A percentile compares a stretch with the other conserved stretches of the same genome.
phyloP scores from a whole-genome alignment of 768 basidiomycete genomes.

The Naganishia onofrii region DNA sequence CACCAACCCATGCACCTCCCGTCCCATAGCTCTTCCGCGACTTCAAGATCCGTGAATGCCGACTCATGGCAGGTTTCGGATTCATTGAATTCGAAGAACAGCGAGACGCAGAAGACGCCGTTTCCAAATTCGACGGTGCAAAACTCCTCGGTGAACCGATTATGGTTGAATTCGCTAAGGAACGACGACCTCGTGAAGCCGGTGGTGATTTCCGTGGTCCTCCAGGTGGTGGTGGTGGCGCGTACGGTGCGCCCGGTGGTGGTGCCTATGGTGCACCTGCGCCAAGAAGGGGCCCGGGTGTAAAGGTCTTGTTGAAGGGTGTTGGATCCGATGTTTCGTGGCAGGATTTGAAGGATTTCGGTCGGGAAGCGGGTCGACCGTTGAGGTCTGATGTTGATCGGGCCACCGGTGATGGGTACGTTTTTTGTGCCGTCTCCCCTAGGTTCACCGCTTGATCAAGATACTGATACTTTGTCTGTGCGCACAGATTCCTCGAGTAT shows the following conservation, averaged over 20 bases:
- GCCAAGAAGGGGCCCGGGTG: constrained; percentile 32
- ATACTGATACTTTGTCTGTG: constrained; percentile 7
- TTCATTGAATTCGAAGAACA: constrained; percentile 93
- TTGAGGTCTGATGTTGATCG: constrained; percentile 94
- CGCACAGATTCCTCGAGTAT: constrained; percentile 79
- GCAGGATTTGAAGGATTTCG: constrained; percentile 93
- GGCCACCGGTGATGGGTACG: constrained; percentile 83
- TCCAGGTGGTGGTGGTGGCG: constrained; percentile 51
- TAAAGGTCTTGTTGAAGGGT: constrained; percentile 68
- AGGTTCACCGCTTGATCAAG: neutral
- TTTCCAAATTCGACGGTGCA: constrained; percentile 53
- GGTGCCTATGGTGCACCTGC: constrained; percentile 33
- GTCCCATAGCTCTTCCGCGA: constrained; percentile 67
- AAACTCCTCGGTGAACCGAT: constrained; percentile 54
- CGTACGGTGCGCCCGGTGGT: constrained; percentile 37
- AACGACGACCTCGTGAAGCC: constrained; percentile 57
- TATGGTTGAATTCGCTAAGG: constrained; percentile 93
- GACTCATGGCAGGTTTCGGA: constrained; percentile 95
- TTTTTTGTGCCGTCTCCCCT: neutral
- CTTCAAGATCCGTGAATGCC: constrained; percentile 80
- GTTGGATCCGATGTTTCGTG: constrained; percentile 35
- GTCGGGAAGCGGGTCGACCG: constrained; percentile 86
- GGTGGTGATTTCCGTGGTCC: constrained; percentile 69
- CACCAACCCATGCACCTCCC: neutral
- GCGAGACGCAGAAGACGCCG: constrained; percentile 91